Evolutionary conservation across 2,329 filamentous ascomycete species (phyloP), one percentile per base, ranked within the genome.

Genomic region (Curvularia spicifera): DNA sequence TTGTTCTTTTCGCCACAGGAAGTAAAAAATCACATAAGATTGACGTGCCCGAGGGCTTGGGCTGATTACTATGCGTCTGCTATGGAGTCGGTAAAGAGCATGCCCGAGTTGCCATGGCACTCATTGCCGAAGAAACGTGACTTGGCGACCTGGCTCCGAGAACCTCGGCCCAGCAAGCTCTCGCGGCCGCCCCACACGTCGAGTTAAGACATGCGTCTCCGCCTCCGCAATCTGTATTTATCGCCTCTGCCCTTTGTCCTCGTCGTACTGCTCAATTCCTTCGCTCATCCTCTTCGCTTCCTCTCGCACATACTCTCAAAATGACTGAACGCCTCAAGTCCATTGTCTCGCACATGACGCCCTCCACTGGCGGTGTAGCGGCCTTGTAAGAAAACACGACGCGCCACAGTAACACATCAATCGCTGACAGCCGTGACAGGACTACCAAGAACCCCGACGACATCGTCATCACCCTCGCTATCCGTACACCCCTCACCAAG

Each of bases 391-490:
- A 9, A 15, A 4, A 46, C 40, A 35, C 26, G 24, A 10, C 26
- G 5, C 26, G 44, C 13, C 20, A 39, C 24, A n/a, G 15, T 15
- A n/a, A 24, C 39, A 53, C 20, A 24, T 26, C 46, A 13, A 55
- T 56, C 22, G 51, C 57, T 57, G 52, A 67, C 57, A 58, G 4
- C 18, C 15, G 10, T 15, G 10, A 43, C 69, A 97, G 93, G 74
- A 93, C 91, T 57, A 88, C 91, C 69, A 93, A 98, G 83, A 96
- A 96, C 78, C 87, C 93, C 68, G 94, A 98, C 77, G 95, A 99
- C 82, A 85, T 99, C 53, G 95, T 99, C 76, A 97, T 98, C 74
- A 99, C 95, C 7, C 87, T 96, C 57, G 94, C 94, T 28, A 83
- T 93, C 71, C 91, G 95, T 56, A 97, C 94, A 28, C 93, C 95